These are phyloP conservation scores for Sporothrix pseudoabietina DNA, from an alignment of 2,329 filamentous ascomycete genomes.

Conservation along the genomic window DNA sequence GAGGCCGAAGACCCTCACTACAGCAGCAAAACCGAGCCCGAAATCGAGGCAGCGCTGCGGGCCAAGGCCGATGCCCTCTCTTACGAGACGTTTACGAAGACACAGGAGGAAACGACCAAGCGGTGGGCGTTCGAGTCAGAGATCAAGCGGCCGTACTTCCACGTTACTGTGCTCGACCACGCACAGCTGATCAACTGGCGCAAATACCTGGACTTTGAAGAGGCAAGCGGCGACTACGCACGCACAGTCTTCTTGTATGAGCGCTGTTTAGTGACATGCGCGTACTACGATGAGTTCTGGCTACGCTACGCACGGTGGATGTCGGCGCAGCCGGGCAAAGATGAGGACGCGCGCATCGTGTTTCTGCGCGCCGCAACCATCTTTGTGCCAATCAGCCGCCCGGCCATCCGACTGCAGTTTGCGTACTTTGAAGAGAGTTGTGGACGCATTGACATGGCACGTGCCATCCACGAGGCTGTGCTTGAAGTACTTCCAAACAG, in stretches of 20 bases:
- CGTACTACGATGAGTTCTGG: slow-evolving; percentile 98
- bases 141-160: slow-evolving; percentile 95
- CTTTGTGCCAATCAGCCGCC: slow-evolving; percentile 83
- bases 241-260: slow-evolving; percentile 87
- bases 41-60: slow-evolving; percentile 81
- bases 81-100: slow-evolving; percentile 76
- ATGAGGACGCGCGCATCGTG: slow-evolving; percentile 88
- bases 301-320: slow-evolving; percentile 97
- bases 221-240: slow-evolving; percentile 74
- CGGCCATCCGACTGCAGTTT: slow-evolving; percentile 83
- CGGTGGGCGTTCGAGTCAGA: slow-evolving; percentile 94
- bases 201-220: slow-evolving; percentile 96
- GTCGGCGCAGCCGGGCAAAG: slow-evolving; percentile 74
- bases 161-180: slow-evolving; percentile 89
- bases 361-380: slow-evolving; percentile 84
- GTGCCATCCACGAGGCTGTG: slow-evolving; percentile 82
- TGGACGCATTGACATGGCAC: slow-evolving; percentile 73
- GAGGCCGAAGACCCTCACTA: slow-evolving; percentile 62
- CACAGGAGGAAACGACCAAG: slow-evolving; percentile 85
- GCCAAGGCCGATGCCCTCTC: slow-evolving; percentile 77
- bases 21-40: slow-evolving; percentile 64
- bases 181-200: slow-evolving; percentile 86
- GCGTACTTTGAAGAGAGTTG: slow-evolving; percentile 92
- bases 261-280: slow-evolving; percentile 87
- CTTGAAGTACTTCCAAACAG: slow-evolving; percentile 76